Base-by-base conservation (phyloP, 306 rosid species). In the Mimosa pudica region DNA sequence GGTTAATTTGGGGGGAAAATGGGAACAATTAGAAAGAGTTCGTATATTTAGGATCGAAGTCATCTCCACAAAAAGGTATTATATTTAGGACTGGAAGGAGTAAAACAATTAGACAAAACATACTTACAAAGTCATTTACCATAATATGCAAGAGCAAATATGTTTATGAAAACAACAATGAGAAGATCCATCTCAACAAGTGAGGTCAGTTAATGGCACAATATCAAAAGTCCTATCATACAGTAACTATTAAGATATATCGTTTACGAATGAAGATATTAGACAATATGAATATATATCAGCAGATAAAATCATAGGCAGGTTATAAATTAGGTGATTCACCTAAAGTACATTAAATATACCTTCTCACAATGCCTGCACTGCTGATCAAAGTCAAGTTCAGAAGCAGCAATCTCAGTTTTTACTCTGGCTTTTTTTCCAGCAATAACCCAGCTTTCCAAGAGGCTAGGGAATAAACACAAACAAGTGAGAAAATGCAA, bases 301-400 rank as follows among this genome's bases (percentile, higher is more conserved):
- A 17, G 61, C 62, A 71, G 47, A 46, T 24, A 65, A 48, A 75
- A 46, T 58, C 20, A 69, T 54, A 24, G 30, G 30, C 30, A 24
- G 30, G 30, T 0, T 0, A 64, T 6, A 44, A 32, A 80, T 66
- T 74, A 74, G 58, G 54, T 70, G 20, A 18, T 57, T 57, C 33
- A 57, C 63, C 63, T 57, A 18, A 57, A 57, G 33, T 8, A 18
- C 63, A 57, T 57, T 9, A 61, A 14, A 54, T 46, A 35, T 76
- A 95, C 98, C 98, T 93, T 95, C 82, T 95, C 99, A 82, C 99
- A 95, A 84, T 93, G 97, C 64, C 13, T 83, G 85, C 98, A 95
- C 70, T 93, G 92, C 78, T 86, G 87, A 85, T 93, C 99, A 78
- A 95, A 95, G 84, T 87, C 80, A 45, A 89, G 93, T 79, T 77